Conservation (phyloP, 768 basidiomycete genomes). For the Boletus vinaceobasis region DNA sequence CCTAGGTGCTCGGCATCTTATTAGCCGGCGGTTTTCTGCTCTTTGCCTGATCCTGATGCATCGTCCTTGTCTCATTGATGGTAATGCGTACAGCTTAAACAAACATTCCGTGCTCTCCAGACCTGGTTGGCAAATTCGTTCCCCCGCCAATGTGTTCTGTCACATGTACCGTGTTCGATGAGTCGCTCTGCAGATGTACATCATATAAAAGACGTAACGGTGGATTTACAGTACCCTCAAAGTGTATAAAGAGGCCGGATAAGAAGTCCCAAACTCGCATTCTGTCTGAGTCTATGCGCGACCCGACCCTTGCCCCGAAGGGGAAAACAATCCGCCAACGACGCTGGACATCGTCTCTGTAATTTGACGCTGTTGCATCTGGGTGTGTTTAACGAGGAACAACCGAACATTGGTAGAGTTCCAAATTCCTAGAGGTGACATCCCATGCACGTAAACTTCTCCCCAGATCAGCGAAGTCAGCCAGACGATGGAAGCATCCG, state of each 20-base stretch:
- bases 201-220: background rate
- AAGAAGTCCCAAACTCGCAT: background rate
- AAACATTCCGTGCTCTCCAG: background rate
- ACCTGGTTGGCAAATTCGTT: background rate
- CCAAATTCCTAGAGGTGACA: slow-evolving; percentile 88
- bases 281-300: slow-evolving; percentile 15
- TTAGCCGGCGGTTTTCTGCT: slow-evolving; percentile 8
- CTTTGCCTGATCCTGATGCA: slow-evolving; percentile 7
- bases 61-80: background rate
- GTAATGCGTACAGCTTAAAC: background rate
- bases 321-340: slow-evolving; percentile 71
- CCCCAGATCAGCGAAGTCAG: slow-evolving; percentile 94
- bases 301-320: slow-evolving; percentile 29
- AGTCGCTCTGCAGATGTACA: background rate
- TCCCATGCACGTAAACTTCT: slow-evolving; percentile 86
- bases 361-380: slow-evolving; percentile 62
- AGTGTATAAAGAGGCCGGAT: background rate
- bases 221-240: background rate
- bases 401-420: slow-evolving; percentile 84
- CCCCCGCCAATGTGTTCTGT: background rate
- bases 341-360: slow-evolving; percentile 79
- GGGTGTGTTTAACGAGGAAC: slow-evolving; percentile 89
- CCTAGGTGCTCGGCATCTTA: slow-evolving; percentile 9
- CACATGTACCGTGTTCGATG: background rate
- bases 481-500: slow-evolving; percentile 89